Evolutionary conservation across 208 protist species (phyloP).

Genomic region (Angomonas desouzai): DNA sequence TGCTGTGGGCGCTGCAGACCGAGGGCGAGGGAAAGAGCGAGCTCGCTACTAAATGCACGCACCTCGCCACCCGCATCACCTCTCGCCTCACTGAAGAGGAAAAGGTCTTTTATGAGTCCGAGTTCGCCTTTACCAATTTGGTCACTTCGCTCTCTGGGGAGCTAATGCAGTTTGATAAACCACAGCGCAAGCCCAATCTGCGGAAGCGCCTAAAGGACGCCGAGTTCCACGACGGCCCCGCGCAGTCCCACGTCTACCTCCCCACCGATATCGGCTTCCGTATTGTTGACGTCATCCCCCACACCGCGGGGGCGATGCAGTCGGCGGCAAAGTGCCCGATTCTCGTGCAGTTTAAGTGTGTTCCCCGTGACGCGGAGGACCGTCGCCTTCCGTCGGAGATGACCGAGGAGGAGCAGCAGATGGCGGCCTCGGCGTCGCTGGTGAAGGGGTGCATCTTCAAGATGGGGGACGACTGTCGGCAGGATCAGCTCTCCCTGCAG

Average conservation of each 20-base stretch:
- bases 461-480: slow-evolving; percentile 94
- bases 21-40: slow-evolving; percentile 49
- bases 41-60: slow-evolving; percentile 40
- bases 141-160: slow-evolving; percentile 80
- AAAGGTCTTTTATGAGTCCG: slow-evolving; percentile 50
- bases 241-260: slow-evolving; percentile 67
- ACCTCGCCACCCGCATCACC: slow-evolving; percentile 32
- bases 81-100: slow-evolving; percentile 39
- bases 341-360: slow-evolving; percentile 83
- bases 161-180: slow-evolving; percentile 74
- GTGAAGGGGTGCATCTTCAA: slow-evolving; percentile 93
- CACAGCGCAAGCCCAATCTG: slow-evolving; percentile 70
- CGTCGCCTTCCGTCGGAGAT: slow-evolving; percentile 22
- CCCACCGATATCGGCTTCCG: slow-evolving; percentile 75
- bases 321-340: slow-evolving; percentile 90
- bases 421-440: slow-evolving; percentile 25
- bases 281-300: slow-evolving; percentile 65
- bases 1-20: slow-evolving; percentile 81
- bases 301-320: slow-evolving; percentile 84
- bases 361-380: slow-evolving; percentile 39
- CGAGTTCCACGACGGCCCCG: slow-evolving; percentile 53
- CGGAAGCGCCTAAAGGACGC: slow-evolving; percentile 56
- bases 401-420: slow-evolving; percentile 14
- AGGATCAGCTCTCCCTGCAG: slow-evolving; percentile 93
- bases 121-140: slow-evolving; percentile 76